Evolutionary conservation across 2,329 filamentous ascomycete genomes (phyloP).

Genomic region (Neobulgaria alba): DNA sequence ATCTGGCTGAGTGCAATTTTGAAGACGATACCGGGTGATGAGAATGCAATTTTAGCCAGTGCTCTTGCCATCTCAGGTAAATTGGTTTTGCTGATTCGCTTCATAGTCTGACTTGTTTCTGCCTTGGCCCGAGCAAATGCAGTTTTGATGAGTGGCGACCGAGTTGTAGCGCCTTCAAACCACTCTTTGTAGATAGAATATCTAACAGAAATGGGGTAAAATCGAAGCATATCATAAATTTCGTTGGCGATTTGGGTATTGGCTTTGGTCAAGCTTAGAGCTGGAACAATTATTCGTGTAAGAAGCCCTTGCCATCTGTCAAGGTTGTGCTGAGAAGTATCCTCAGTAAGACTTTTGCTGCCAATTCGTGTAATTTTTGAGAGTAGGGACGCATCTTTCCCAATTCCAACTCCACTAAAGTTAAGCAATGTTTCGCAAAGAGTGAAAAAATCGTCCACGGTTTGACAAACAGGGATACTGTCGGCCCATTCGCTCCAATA

Average conservation of each 20-base stretch:
- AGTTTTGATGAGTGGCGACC: slow-evolving; percentile 65
- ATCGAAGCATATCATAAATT: slow-evolving; percentile 73
- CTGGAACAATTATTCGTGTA: slow-evolving; percentile 75
- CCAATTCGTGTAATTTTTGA: slow-evolving; percentile 83
- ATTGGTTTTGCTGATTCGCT: slow-evolving; percentile 83
- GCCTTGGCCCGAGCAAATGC: slow-evolving; percentile 70
- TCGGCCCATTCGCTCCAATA: slow-evolving; percentile 98
- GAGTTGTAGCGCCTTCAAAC: slow-evolving; percentile 71
- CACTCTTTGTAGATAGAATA: slow-evolving; percentile 92
- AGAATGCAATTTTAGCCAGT: slow-evolving; percentile 84
- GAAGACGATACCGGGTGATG: slow-evolving; percentile 87
- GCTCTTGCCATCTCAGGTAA: slow-evolving; percentile 76
- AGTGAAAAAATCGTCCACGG: slow-evolving; percentile 80
- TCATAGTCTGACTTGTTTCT: slow-evolving; percentile 79
- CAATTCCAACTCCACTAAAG: slow-evolving; percentile 80
- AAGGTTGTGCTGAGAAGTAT: slow-evolving; percentile 61
- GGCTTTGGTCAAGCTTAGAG: slow-evolving; percentile 74
- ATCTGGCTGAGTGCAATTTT: slow-evolving; percentile 82
- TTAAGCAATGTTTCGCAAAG: slow-evolving; percentile 80
- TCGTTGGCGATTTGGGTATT: slow-evolving; percentile 82
- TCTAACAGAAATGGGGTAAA: slow-evolving; percentile 66
- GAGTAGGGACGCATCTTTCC: slow-evolving; percentile 69
- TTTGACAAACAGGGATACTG: slow-evolving; percentile 85
- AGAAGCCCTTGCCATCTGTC: slow-evolving; percentile 79
- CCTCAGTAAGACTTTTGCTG: slow-evolving; percentile 60